phyloP scores from a whole-genome alignment of 2,329 filamentous ascomycete species.

The Xylaria sp. region DNA sequence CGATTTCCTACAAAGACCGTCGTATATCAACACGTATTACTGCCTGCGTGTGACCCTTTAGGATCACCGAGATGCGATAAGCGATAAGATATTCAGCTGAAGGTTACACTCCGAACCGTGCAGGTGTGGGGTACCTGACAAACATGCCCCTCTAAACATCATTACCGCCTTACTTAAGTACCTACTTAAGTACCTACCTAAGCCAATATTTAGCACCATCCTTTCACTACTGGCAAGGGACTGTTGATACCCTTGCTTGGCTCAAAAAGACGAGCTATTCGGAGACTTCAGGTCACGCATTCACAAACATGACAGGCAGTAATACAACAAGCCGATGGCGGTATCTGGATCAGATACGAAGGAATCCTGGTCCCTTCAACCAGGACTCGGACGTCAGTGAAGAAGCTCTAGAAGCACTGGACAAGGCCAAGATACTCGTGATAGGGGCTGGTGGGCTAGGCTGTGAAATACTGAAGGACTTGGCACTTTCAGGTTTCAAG shows the following conservation, averaged over 20 bases:
- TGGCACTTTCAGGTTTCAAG: constrained; percentile 94
- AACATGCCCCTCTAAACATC: too few species aligned
- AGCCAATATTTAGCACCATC: not conserved
- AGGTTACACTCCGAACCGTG: too few species aligned
- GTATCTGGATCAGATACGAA: constrained; percentile 84
- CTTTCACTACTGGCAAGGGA: not conserved
- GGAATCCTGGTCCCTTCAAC: constrained; percentile 81
- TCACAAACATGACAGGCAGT: constrained; percentile 26
- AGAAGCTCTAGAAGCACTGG: constrained; percentile 66
- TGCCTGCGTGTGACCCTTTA: not conserved
- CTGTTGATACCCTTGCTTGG: not conserved
- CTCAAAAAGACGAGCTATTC: not conserved
- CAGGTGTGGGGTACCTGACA: not conserved
- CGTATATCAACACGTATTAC: not conserved
- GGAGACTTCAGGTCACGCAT: not conserved
- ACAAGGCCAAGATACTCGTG: constrained; percentile 76
- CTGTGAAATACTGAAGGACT: constrained; percentile 95
- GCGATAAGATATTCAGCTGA: not conserved
- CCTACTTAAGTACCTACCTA: too few species aligned
- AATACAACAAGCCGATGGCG: constrained; percentile 65
- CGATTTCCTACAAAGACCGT: not conserved
- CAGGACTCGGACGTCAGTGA: constrained; percentile 67
- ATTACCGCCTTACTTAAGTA: not conserved
- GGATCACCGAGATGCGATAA: not conserved
- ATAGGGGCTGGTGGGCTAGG: constrained; percentile 94